Base-by-base conservation (phyloP, 345 rosid species). In the Murraya koenigii region DNA sequence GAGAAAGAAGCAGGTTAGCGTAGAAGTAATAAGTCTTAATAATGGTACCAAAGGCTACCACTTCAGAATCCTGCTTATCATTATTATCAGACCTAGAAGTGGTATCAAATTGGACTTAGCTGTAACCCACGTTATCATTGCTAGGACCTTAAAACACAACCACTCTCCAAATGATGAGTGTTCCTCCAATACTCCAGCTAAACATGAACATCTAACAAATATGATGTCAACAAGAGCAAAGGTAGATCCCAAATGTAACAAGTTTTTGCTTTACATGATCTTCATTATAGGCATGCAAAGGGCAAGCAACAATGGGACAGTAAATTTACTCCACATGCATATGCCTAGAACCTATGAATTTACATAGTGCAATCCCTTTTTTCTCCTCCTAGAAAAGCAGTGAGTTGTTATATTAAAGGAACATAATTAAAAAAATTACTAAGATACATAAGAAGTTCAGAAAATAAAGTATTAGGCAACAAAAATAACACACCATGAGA, bases 401-500 rank as follows among this genome's bases (percentile, higher is more conserved):
- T 4, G 44, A 33, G 33, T 23, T 30, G 23, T 2, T 8, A 62
- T 23, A 5, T 28, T 20, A 76, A 58, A 47, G 41, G 26, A 11
- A 71, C 32, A 30, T 32, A 6, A 22, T 32, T 28, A 4, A 32
- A 55, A 54, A 47, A n/a, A 59, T 69, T 38, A 58, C 49, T 22
- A 38, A 35, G 66, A 28, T 59, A 13, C 26, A 59, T 17, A 32
- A 33, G 68, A 72, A 72, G 6, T 61, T 26, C 59, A 54, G 56
- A 70, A 44, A 44, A 19, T 11, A 26, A 52, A 55, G n/a, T 7
- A 52, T 41, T 8, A 19, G 47, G 11, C 54, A 49, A n/a, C 61
- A 49, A 11, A 72, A 80, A 62, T 44, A 35, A 77, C 85, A 72
- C 84, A 95, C 98, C 97, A 95, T 93, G 62, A 95, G 90, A 79